Percentiles rank a stretch among this genome's conserved stretches.
Conservation (phyloP, 2,329 filamentous ascomycete species). For the Zymoseptoria crescenta region DNA sequence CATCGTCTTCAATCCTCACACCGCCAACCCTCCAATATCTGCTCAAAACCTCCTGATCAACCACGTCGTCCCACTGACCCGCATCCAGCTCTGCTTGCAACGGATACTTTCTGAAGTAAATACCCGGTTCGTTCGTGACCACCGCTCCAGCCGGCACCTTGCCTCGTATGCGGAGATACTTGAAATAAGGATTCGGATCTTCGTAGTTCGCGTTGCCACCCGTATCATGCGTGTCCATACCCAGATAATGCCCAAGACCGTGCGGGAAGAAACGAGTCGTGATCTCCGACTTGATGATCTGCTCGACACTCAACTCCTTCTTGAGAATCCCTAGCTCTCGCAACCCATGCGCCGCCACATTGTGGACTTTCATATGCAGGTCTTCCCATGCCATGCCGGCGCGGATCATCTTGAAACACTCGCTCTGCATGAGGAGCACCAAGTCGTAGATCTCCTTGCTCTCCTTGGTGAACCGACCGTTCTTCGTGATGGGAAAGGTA, state of each 20-base stretch:
- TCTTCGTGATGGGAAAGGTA: conserved; percentile 65
- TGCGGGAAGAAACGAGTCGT: conserved; percentile 46
- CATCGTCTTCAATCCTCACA: conserved; percentile 82
- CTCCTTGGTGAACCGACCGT: conserved; percentile 60
- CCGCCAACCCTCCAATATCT: conserved; percentile 74
- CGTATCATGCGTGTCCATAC: conserved; percentile 46
- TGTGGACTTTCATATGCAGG: conserved; percentile 71
- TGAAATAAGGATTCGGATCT: conserved; percentile 77
- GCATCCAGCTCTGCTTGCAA: conserved; percentile 62
- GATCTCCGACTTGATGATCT: conserved; percentile 38
- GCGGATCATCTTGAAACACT: conserved; percentile 65
- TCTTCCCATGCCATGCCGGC: conserved; percentile 73
- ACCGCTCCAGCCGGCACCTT: conserved; percentile 53
- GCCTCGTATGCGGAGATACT: conserved; percentile 68
- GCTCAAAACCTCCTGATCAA: conserved; percentile 58
- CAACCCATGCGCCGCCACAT: conserved; percentile 72
- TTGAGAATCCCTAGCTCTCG: conserved; percentile 64
- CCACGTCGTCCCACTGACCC: conserved; percentile 53
- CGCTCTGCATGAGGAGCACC: conserved; percentile 78
- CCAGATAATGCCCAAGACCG: conserved; percentile 44
- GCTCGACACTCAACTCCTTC: conserved; percentile 28
- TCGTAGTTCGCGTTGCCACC: conserved; percentile 43
- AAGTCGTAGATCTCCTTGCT: conserved; percentile 52
- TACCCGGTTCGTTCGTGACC: conserved; percentile 89
- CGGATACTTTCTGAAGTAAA: conserved; percentile 68